These are phyloP conservation scores for Maudiozyma humilis DNA, from an alignment of 1,139 yeast genomes.

Conservation along the genomic window DNA sequence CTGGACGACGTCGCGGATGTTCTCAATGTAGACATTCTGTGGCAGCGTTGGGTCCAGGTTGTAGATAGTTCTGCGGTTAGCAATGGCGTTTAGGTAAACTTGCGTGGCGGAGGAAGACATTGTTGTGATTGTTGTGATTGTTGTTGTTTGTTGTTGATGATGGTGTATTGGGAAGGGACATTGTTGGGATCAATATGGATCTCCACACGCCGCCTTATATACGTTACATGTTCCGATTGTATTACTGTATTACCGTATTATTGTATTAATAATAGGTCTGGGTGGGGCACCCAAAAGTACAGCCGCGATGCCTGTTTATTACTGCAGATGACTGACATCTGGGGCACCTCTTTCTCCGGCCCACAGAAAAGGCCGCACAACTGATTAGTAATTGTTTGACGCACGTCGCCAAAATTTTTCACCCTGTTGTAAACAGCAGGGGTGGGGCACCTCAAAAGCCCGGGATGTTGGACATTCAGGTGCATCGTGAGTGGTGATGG, in stretches of 20 bases:
- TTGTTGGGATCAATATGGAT: not conserved
- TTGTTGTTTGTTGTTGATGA: slow-evolving; percentile 31
- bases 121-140: slow-evolving; percentile 4
- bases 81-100: slow-evolving; percentile 28
- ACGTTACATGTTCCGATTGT: not conserved
- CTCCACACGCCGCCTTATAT: not conserved
- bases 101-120: slow-evolving; percentile 22
- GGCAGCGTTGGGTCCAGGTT: slow-evolving; percentile 35
- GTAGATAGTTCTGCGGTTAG: slow-evolving; percentile 36
- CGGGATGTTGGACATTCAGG: too few relatives aligned
- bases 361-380: not conserved
- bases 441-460: too few relatives aligned
- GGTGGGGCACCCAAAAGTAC: not conserved
- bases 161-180: slow-evolving; percentile 22
- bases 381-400: slow-evolving; percentile 1
- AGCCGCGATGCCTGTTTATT: not conserved
- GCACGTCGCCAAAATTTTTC: not conserved
- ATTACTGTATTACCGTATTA: not conserved
- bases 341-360: not conserved
- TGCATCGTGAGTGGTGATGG: too few relatives aligned
- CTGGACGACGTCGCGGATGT: slow-evolving; percentile 33
- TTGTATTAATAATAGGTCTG: not conserved
- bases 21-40: slow-evolving; percentile 30
- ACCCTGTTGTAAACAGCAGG: too few relatives aligned
- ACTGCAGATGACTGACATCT: not conserved